Percentiles rank a stretch among this genome's conserved stretches.
Conservation (phyloP, 345 rosid species). For the Rubroshorea leprosula region DNA sequence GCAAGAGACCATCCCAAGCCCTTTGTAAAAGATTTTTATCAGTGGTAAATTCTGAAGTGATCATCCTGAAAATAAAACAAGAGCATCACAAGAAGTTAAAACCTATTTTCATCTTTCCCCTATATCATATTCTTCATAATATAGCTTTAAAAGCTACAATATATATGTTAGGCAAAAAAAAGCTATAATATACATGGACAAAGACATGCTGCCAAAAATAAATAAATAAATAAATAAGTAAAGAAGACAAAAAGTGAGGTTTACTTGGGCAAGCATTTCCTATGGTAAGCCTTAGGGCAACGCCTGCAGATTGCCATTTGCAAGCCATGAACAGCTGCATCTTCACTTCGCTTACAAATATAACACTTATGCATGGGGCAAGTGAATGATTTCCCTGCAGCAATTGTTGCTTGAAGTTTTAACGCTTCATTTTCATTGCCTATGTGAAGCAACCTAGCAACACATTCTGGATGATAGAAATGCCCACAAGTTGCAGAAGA, state of each 20-base stretch:
- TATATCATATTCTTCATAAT: not conserved
- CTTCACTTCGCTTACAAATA: constrained; percentile 45
- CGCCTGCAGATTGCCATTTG: constrained; percentile 73
- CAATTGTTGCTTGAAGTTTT: constrained; percentile 32
- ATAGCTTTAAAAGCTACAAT: too few species aligned
- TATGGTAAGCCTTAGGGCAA: constrained; percentile 68
- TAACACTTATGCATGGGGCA: constrained; percentile 65
- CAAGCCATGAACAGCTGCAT: constrained; percentile 29
- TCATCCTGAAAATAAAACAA: constrained; percentile 33
- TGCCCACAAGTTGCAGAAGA: constrained; percentile 60
- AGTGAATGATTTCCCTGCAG: constrained; percentile 46
- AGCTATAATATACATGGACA: too few species aligned
- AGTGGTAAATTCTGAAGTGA: constrained; percentile 23
- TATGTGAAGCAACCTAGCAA: constrained; percentile 42
- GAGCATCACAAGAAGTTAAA: constrained; percentile 9
- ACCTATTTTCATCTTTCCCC: not conserved
- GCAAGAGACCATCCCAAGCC: constrained; percentile 56
- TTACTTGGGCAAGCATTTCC: constrained; percentile 68
- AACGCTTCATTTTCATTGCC: constrained; percentile 33
- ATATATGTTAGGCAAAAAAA: not conserved
- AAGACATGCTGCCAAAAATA: too few species aligned
- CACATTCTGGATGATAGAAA: constrained; percentile 67
- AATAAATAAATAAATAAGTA: not conserved
- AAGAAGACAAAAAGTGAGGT: constrained; percentile 5
- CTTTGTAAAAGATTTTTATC: constrained; percentile 30